Evolutionary conservation across 352 stramenopile genomes (phyloP), one percentile per base, ranked within the genome.

Genomic region (Elongisporangium undulatum): DNA sequence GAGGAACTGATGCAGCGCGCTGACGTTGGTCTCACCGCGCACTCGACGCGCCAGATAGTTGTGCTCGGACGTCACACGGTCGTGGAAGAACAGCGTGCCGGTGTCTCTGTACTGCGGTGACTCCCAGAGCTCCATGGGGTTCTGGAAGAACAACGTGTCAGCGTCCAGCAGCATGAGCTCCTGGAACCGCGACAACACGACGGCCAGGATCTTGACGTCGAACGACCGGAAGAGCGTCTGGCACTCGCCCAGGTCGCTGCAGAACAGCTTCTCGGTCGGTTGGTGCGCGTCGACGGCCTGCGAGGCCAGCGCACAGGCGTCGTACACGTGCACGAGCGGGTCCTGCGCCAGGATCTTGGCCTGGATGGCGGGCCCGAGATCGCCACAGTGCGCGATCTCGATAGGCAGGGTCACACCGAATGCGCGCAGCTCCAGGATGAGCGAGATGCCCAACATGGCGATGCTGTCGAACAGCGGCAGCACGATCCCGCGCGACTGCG

Each of bases 361-460:
- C 54, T 75, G 68, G 17, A 79, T 45, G 13, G 57, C 29, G 2
- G 55, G 29, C 16, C 51, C 70, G 45, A 89, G 66, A 50, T 89
- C 79, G 38, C 77, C 79, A 51, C 79, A 89, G 49, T 89, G 74
- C 4, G 77, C 71, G 1, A 87, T 63, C 48, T 90, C 77, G 16
- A 87, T 68, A 5, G 80, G 80, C 34, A 88, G 38, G 4, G 62
- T 45, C 21, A 87, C 62, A 8, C 73, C 51, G 2, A 85, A 58
- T 3, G 41, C 59, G 49, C 75, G 62, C 41, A 88, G 59, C 55
- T 88, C 71, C 53, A 85, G 57, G 13, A 90, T 58, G 10, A 59
- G 54, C 54, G 54, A 59, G 19, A 59, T 38, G 20, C 54, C 54
- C 39, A 59, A 20, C 38, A 59, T 39, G 13, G 54, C 54, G 21